Percentiles rank a stretch among this genome's conserved stretches.
Evolutionary conservation across 2,329 filamentous ascomycete genomes (phyloP).

Genomic region (Aspergillus fumigatus): DNA sequence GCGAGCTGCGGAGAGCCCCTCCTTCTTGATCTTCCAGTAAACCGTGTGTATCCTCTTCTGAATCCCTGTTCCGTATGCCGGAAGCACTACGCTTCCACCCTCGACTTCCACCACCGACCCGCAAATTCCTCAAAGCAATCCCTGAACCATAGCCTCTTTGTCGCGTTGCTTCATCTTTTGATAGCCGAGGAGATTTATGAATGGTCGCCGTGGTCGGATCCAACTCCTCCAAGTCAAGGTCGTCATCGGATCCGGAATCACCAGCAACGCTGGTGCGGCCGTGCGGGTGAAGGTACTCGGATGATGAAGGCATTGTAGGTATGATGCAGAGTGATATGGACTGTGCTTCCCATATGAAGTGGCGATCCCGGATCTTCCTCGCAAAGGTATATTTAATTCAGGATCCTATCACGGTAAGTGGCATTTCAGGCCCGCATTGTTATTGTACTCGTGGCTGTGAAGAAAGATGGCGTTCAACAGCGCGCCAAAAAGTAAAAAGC

Average conservation of each 20-base stretch:
- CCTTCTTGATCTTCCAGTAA: constrained; percentile 62
- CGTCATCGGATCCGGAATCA: constrained; percentile 39
- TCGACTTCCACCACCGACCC: constrained; percentile 45
- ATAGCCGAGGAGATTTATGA: constrained; percentile 18
- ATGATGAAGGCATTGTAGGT: constrained; percentile 31
- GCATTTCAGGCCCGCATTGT: constrained; percentile 12
- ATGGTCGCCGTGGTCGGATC: constrained; percentile 33
- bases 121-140: constrained; percentile 47
- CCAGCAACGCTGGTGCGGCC: constrained; percentile 28
- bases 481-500: not conserved
- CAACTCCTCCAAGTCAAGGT: constrained; percentile 45
- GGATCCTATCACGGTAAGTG: constrained; percentile 5
- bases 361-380: not conserved
- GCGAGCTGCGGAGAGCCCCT: constrained; percentile 54
- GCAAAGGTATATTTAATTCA: not conserved
- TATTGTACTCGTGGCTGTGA: constrained; percentile 1
- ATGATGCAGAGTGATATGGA: not conserved
- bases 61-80: constrained; percentile 36
- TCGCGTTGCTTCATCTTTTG: constrained; percentile 24
- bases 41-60: constrained; percentile 62
- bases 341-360: not conserved
- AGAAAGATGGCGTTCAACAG: not conserved
- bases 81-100: constrained; percentile 35
- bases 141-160: constrained; percentile 33
- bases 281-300: constrained; percentile 33